A percentile compares a stretch with the other conserved stretches of the same genome.
Evolutionary conservation across 2,329 filamentous ascomycete genomes (phyloP).

Genomic region (Clonostachys rosea): DNA sequence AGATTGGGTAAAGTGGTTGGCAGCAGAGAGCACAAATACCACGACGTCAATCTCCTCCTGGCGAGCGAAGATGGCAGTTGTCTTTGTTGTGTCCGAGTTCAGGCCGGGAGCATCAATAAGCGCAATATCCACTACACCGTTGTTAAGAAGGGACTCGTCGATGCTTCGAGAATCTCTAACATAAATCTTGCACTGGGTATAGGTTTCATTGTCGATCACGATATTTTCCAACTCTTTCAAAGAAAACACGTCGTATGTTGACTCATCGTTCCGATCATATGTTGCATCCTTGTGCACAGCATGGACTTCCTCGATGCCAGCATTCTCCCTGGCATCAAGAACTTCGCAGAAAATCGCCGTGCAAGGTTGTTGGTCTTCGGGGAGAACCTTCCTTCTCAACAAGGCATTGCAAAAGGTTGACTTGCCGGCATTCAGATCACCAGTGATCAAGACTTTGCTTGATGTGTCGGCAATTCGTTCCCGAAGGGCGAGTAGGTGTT

Average conservation of each 20-base stretch:
- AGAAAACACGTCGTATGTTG: slow-evolving; percentile 84
- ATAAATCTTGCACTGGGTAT: slow-evolving; percentile 95
- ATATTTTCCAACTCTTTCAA: slow-evolving; percentile 80
- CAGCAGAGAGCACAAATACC: slow-evolving; percentile 95
- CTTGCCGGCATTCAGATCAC: slow-evolving; percentile 94
- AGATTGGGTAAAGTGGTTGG: slow-evolving; percentile 95
- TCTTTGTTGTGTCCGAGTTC: slow-evolving; percentile 95
- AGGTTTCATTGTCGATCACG: slow-evolving; percentile 72
- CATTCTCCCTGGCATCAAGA: slow-evolving; percentile 85
- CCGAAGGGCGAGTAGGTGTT: slow-evolving; percentile 79
- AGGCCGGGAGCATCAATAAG: slow-evolving; percentile 94
- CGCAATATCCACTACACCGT: slow-evolving; percentile 96
- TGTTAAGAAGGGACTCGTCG: slow-evolving; percentile 92
- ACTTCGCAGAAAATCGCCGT: slow-evolving; percentile 99
- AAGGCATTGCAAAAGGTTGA: slow-evolving; percentile 99
- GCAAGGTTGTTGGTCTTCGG: slow-evolving; percentile 96
- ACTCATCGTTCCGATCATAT: slow-evolving; percentile 89
- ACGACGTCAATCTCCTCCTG: slow-evolving; percentile 99
- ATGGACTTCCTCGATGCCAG: slow-evolving; percentile 89
- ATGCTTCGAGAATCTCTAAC: slow-evolving; percentile 85
- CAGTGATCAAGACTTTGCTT: slow-evolving; percentile 93
- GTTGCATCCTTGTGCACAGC: slow-evolving; percentile 79
- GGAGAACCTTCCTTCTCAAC: slow-evolving; percentile 83
- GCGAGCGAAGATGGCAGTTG: slow-evolving; percentile 91
- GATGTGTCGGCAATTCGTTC: slow-evolving; percentile 96